Base-by-base conservation (phyloP, 495 filamentous ascomycete species). In the Glutinoglossum americanum region DNA sequence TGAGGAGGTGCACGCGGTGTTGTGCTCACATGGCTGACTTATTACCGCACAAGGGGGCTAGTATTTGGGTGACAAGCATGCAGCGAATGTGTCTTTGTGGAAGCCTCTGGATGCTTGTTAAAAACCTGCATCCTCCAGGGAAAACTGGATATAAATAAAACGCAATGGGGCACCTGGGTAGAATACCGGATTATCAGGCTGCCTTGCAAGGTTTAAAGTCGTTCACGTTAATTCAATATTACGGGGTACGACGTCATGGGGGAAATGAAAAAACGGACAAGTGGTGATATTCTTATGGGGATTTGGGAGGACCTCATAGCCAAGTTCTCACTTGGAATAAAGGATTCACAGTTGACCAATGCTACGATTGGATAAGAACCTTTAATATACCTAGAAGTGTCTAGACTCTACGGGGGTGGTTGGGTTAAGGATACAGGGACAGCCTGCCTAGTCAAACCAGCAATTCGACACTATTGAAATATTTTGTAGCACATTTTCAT, bases 71-170 rank as follows among this genome's bases (percentile, higher is more conserved):
- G 58, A 58, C 57, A 21, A 61, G 35, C 26, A 62, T 69, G 61
- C 67, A 69, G 51, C 63, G 64, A 25, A 69, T 69, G 67, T 69
- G 67, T 58, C 61, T 69, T 55, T 69, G 67, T 56, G 67, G 67
- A 48, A 69, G 64, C 13, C 30, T 69, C 17, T 69, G 67, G 67
- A 69, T 69, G 67, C 66, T 59, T 23, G 35, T 60, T 35, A 33
- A 58, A 39, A 1, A n/a, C 26, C 1, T 5, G 19, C 11, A 32
- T 4, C 15, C 49, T 30, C 19, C 21, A 25, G n/a, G 19, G 3
- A 49, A 49, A 10, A 9, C n/a, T 23, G 13, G 47, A 27, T 49
- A 23, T 9, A 19, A 3, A 3, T 25, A n/a, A 23, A 17, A 39
- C 2, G 37, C 5, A 17, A 17, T 17, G 15, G 2, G 37, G 13